Evolutionary conservation across 805 yeast genomes (phyloP).

Genomic region (Schwanniomyces vanrijiae): DNA sequence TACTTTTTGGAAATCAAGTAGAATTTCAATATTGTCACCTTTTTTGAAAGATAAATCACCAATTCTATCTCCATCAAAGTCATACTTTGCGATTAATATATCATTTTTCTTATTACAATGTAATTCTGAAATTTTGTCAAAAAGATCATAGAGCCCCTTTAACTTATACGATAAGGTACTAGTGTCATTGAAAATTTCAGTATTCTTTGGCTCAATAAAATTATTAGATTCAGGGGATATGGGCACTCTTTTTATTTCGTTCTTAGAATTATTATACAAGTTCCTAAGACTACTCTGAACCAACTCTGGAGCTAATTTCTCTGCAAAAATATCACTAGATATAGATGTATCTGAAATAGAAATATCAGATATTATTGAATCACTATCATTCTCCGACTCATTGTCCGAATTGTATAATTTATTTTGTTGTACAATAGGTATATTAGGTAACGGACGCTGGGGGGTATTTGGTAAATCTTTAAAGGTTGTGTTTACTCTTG

Average conservation of each 20-base stretch:
- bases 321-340: conserved; percentile 14
- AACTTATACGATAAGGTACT: conserved; percentile 26
- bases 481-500: conserved; percentile 22
- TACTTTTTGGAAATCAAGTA: conserved; percentile 29
- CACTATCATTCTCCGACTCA: conserved; percentile 6
- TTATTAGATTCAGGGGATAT: conserved; percentile 8
- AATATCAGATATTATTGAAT: conserved; percentile 8
- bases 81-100: conserved; percentile 15
- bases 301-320: conserved; percentile 14
- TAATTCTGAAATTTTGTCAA: conserved; percentile 12
- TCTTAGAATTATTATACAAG: conserved; percentile 34
- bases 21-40: conserved; percentile 33
- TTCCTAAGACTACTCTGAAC: conserved; percentile 20
- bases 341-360: conserved; percentile 13
- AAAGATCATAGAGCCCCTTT: conserved; percentile 21
- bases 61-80: conserved; percentile 30
- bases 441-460: not conserved
- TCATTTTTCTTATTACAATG: conserved; percentile 1
- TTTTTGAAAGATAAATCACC: conserved; percentile 38
- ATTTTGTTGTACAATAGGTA: not conserved
- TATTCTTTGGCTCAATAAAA: not conserved
- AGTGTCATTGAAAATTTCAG: conserved; percentile 13
- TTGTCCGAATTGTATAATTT: not conserved
- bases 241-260: conserved; percentile 33
- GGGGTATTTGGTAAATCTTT: not conserved